Conservation (phyloP, 495 filamentous ascomycete species). For the Podospora sp. region DNA sequence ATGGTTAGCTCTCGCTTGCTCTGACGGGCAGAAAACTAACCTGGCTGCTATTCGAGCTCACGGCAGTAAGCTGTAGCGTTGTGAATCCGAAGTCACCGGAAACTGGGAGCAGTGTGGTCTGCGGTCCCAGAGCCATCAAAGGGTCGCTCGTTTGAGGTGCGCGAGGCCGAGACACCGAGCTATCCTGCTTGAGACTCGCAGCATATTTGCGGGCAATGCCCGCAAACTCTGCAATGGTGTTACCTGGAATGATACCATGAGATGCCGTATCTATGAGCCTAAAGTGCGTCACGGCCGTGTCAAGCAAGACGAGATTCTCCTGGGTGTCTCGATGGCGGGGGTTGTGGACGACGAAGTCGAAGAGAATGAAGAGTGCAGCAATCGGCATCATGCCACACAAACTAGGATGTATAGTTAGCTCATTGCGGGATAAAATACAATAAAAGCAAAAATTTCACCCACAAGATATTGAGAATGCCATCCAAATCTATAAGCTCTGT, state of each 20-base stretch:
- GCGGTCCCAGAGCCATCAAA: neutral
- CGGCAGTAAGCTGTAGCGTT: neutral
- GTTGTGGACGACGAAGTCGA: slow-evolving; percentile 4
- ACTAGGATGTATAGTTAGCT: neutral
- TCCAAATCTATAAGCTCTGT: neutral
- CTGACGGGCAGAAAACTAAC: neutral
- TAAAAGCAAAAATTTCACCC: too few species aligned
- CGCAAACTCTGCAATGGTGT: neutral
- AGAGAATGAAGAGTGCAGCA: neutral
- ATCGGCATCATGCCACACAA: neutral
- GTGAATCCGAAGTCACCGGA: neutral
- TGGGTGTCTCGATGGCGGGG: neutral
- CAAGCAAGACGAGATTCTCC: neutral
- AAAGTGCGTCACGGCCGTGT: neutral
- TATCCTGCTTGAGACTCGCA: neutral
- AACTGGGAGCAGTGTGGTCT: neutral
- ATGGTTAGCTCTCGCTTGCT: neutral
- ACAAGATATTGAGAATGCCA: neutral
- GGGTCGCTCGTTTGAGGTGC: neutral
- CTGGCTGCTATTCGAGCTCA: slow-evolving; percentile 3
- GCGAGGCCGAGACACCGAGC: too few species aligned
- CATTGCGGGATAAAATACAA: neutral
- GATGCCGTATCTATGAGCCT: neutral
- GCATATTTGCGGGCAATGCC: neutral
- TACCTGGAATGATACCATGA: neutral